Evolutionary conservation across 2,329 filamentous ascomycete species (phyloP), one percentile per base, ranked within the genome.

Genomic region (Cercospora sesami): DNA sequence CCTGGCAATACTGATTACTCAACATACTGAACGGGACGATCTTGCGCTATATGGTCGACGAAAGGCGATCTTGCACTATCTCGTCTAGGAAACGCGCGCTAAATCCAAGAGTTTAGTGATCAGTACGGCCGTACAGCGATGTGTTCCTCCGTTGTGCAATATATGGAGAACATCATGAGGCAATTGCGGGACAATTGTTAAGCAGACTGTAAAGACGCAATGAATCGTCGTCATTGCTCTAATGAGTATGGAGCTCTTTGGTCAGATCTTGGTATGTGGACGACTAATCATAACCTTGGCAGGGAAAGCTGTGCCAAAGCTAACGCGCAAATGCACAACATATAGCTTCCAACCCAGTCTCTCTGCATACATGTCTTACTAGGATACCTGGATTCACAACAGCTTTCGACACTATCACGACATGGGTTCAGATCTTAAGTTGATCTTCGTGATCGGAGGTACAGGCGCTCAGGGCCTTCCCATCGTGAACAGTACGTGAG

Each of bases 381-480:
- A 18, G 18, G 39, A 60, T 45, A 39, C 31, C 14, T 26, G 9
- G 12, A 31, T 42, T 42, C 3, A 60, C 31, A 26, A 45, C 58
- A 42, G 18, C 33, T 8, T 26, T 26, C 31, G 14, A 36, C 58
- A 60, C 39, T 26, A 36, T 60, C 21, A 9, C 33, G 42, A 21
- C 33, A 60, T 60, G 58, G n/a, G 18, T 16, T 36, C 58, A 26
- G 18, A 39, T 39, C 33, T 45, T 16, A 60, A 39, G 21, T n/a
- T 60, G 30, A 26, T 60, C 16, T 60, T 60, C 3, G 31, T 60
- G 14, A 7, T 60, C 0, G 58, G 58, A 53, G 48, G 48, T 1
- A 53, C 48, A 3, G 48, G 48, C 12, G 48, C 58, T 60, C 58
- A 60, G 12, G 58, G 58, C 21, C 31, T 60, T 26, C 58, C 58